Evolutionary conservation across 768 basidiomycete genomes (phyloP).

Genomic region (Hericium erinaceus): DNA sequence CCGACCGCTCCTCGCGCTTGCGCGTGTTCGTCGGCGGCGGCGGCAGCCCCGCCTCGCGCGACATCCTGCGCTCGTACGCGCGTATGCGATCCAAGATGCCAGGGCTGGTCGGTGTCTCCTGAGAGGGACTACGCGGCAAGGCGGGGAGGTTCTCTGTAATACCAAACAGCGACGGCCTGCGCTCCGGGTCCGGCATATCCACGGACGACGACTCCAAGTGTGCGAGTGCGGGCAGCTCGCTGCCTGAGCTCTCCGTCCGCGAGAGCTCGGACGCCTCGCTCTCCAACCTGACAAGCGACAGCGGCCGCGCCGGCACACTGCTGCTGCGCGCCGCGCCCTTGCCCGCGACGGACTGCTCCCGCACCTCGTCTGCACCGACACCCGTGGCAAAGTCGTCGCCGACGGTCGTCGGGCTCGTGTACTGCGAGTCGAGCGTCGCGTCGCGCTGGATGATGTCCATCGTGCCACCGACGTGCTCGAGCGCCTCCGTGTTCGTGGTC

Average conservation of each 20-base stretch:
- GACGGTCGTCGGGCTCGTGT: background rate
- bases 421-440: constrained; percentile 9
- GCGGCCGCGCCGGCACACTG: background rate
- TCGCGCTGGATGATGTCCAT: constrained; percentile 62
- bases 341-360: too few species aligned
- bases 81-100: constrained; percentile 44
- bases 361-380: background rate
- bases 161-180: background rate
- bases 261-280: background rate
- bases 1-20: constrained; percentile 31
- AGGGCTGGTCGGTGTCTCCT: constrained; percentile 4
- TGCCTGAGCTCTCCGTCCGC: background rate
- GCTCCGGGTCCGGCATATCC: background rate
- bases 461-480: constrained; percentile 54
- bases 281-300: background rate
- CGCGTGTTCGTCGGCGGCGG: constrained; percentile 33
- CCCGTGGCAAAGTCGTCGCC: constrained; percentile 5
- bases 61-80: constrained; percentile 49
- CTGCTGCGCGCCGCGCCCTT: background rate
- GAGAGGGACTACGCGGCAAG: constrained; percentile 1
- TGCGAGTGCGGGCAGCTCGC: background rate
- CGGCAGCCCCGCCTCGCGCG: constrained; percentile 30
- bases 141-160: background rate
- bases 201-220: background rate
- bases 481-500: constrained; percentile 62